A percentile compares a stretch with the other conserved stretches of the same genome.
Evolutionary conservation across 208 protist species (phyloP).

Genomic region (Angomonas ambiguus): DNA sequence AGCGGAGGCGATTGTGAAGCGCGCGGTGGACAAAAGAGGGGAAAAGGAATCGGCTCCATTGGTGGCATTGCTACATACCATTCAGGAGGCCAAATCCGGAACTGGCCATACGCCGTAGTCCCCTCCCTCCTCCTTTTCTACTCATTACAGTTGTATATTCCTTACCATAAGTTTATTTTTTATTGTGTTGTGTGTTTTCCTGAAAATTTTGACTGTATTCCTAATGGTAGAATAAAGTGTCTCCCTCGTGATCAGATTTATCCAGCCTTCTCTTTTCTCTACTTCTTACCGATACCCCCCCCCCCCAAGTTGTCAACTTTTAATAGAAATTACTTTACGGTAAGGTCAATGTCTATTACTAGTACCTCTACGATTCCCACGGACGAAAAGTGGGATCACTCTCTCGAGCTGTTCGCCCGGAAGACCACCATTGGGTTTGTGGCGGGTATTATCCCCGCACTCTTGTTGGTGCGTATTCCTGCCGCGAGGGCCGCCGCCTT

Average conservation of each 20-base stretch:
- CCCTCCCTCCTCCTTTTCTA: not conserved
- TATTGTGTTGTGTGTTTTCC: constrained; percentile 1
- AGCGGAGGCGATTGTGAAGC: constrained; percentile 61
- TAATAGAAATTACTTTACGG: too few species aligned
- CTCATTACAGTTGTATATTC: constrained; percentile 1
- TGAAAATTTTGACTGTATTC: not conserved
- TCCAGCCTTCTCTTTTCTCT: too few species aligned
- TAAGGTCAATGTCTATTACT: not conserved
- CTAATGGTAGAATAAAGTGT: not conserved
- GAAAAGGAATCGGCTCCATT: constrained; percentile 36
- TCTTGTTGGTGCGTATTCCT: constrained; percentile 70
- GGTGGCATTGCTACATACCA: constrained; percentile 35
- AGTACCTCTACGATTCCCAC: constrained; percentile 26
- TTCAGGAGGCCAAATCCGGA: constrained; percentile 17
- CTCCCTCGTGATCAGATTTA: too few species aligned
- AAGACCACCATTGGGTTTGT: constrained; percentile 79
- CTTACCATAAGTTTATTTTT: constrained; percentile 2
- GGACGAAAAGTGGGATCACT: constrained; percentile 90
- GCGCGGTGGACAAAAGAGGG: constrained; percentile 34
- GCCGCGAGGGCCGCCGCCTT: constrained; percentile 54
- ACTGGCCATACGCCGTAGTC: not conserved
- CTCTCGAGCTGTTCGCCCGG: constrained; percentile 78
- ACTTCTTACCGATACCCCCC: too few species aligned
- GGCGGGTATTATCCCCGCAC: constrained; percentile 55
- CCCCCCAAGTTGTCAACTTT: not conserved